Percentiles rank a stretch among this genome's conserved stretches.
phyloP scores from a whole-genome alignment of 2,329 filamentous ascomycete genomes.

The Trichophaea hybrida region DNA sequence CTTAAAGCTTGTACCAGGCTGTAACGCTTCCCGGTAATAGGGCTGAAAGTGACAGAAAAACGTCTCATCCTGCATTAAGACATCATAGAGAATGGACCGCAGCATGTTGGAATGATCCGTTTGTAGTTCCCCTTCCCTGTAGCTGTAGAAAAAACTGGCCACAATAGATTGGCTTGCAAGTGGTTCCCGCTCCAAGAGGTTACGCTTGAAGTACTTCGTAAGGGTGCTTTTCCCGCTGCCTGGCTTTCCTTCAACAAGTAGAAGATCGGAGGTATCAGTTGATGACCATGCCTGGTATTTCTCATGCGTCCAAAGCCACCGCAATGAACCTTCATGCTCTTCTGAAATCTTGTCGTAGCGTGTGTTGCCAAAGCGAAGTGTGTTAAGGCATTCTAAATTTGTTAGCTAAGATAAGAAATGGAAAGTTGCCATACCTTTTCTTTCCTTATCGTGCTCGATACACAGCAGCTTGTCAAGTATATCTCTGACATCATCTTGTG shows the following conservation, averaged over 20 bases:
- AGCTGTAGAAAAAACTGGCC: slow-evolving; percentile 3
- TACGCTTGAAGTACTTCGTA: no score
- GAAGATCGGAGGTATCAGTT: background rate
- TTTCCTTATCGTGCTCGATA: background rate
- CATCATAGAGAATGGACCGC: background rate
- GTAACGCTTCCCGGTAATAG: background rate
- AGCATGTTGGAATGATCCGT: slow-evolving; percentile 2
- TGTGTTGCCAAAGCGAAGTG: background rate
- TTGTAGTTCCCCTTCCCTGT: background rate
- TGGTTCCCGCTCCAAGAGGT: no score
- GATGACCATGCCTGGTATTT: background rate
- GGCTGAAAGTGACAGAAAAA: slow-evolving; percentile 4
- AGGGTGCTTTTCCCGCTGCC: slow-evolving; percentile 6
- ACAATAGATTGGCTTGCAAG: background rate
- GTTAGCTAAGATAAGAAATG: background rate
- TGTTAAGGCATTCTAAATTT: background rate
- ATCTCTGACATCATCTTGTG: background rate
- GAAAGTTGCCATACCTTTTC: background rate
- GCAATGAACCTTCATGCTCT: background rate
- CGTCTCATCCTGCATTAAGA: background rate
- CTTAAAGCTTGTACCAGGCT: background rate
- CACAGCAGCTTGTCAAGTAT: background rate
- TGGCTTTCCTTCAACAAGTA: slow-evolving; percentile 1
- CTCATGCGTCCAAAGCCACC: background rate
- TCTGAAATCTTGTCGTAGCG: background rate